phyloP scores from a whole-genome alignment of 2,329 filamentous ascomycete genomes.

The Moelleriella libera region DNA sequence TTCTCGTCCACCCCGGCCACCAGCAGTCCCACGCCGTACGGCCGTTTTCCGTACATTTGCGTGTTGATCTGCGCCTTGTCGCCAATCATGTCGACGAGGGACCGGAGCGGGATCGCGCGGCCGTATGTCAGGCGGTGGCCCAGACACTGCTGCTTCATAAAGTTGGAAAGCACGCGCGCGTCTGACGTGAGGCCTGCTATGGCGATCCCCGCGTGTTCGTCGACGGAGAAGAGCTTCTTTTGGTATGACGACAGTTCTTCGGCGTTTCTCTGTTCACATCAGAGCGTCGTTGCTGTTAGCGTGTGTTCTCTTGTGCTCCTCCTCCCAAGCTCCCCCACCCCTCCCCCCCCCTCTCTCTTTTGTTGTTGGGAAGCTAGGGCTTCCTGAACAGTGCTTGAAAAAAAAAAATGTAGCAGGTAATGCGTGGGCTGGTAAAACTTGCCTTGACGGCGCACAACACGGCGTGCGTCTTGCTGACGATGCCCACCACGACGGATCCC shows the following conservation, averaged over 20 bases:
- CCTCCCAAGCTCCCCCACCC: too few relatives aligned
- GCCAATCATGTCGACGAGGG: slow-evolving; percentile 82
- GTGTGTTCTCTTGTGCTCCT: neutral
- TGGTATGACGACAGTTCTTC: slow-evolving; percentile 99
- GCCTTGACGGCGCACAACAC: slow-evolving; percentile 96
- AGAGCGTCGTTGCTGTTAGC: neutral
- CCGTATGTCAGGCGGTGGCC: slow-evolving; percentile 92
- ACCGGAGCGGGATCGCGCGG: slow-evolving; percentile 79
- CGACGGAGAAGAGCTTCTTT: slow-evolving; percentile 96
- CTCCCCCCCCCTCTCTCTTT: too few relatives aligned
- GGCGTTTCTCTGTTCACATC: slow-evolving; percentile 63
- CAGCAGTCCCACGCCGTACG: slow-evolving; percentile 87
- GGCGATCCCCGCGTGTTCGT: slow-evolving; percentile 88
- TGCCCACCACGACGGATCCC: slow-evolving; percentile 91
- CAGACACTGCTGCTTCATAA: slow-evolving; percentile 99
- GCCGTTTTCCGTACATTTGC: slow-evolving; percentile 90
- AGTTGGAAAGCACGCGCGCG: slow-evolving; percentile 97
- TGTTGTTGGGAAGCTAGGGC: too few relatives aligned
- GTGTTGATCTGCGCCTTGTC: slow-evolving; percentile 97
- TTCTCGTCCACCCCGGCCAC: slow-evolving; percentile 89
- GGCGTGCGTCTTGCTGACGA: slow-evolving; percentile 95
- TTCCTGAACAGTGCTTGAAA: too few relatives aligned
- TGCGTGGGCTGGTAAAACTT: slow-evolving; percentile 8
- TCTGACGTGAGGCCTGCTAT: slow-evolving; percentile 96
- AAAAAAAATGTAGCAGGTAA: neutral